A percentile compares a stretch with the other conserved stretches of the same genome.
Conservation (phyloP, 2,329 filamentous ascomycete species). For the Pyrenochaeta sp. region DNA sequence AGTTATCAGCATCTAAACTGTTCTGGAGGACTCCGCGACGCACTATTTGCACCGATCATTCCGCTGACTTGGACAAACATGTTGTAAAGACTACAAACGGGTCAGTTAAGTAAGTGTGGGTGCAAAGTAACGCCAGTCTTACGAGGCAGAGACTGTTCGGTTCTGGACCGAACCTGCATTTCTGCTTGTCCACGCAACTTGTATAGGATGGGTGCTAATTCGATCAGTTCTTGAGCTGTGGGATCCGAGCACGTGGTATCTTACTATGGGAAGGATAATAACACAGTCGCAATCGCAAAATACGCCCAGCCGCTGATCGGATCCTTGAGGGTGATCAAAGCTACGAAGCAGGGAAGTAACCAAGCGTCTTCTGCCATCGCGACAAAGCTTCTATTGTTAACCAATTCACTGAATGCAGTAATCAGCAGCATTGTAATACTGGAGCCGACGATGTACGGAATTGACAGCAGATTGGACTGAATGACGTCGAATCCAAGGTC, state of each 20-base stretch:
- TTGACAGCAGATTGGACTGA: slow-evolving; percentile 68
- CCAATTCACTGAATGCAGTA: slow-evolving; percentile 12
- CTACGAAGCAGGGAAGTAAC: slow-evolving; percentile 18
- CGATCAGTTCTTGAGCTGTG: no score
- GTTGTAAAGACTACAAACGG: slow-evolving; percentile 60
- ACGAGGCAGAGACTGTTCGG: background rate
- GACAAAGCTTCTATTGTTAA: slow-evolving; percentile 18
- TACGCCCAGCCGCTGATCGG: no score
- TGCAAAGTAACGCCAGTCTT: no score
- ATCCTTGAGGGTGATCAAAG: slow-evolving; percentile 10
- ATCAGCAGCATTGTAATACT: no score
- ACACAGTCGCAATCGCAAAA: no score
- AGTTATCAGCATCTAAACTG: no score
- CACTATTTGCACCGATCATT: slow-evolving; percentile 6
- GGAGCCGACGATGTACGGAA: slow-evolving; percentile 44
- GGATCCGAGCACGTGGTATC: no score
- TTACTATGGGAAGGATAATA: no score
- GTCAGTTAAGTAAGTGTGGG: background rate
- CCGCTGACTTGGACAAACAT: slow-evolving; percentile 35
- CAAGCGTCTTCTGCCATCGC: slow-evolving; percentile 19
- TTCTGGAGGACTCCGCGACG: no score
- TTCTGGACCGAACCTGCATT: no score
- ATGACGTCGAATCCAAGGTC: slow-evolving; percentile 68
- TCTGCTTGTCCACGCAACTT: no score
- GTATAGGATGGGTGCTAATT: no score